A percentile compares a stretch with the other conserved stretches of the same genome.
Evolutionary conservation across 1,139 yeast genomes (phyloP).

Genomic region (Suhomyces kunorum): DNA sequence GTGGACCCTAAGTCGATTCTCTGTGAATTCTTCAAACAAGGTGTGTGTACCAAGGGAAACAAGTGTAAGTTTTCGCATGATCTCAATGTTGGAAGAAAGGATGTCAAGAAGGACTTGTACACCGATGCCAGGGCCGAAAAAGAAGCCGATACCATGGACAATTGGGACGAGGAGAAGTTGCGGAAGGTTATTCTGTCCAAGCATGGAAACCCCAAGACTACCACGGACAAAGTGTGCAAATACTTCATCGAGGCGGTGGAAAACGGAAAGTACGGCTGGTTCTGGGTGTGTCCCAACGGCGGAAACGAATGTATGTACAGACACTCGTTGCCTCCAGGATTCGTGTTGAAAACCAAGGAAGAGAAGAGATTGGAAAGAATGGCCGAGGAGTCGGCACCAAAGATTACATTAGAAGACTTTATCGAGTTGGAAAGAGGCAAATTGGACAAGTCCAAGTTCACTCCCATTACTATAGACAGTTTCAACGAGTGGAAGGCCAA

Average conservation of each 20-base stretch:
- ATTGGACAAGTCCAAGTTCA: slow-evolving; percentile 72
- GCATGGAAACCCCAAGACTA: slow-evolving; percentile 91
- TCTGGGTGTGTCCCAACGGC: slow-evolving; percentile 96
- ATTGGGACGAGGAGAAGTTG: slow-evolving; percentile 96
- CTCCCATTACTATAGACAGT: slow-evolving; percentile 86
- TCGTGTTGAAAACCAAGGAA: slow-evolving; percentile 93
- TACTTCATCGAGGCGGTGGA: slow-evolving; percentile 95
- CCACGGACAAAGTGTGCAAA: slow-evolving; percentile 95
- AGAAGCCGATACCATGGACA: slow-evolving; percentile 88
- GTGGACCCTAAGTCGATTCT: slow-evolving; percentile 95
- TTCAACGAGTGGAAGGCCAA: slow-evolving; percentile 83
- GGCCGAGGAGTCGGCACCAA: slow-evolving; percentile 84
- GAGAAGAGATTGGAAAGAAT: slow-evolving; percentile 86
- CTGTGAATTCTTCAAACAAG: slow-evolving; percentile 89
- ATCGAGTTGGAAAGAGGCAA: slow-evolving; percentile 90
- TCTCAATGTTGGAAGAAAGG: slow-evolving; percentile 80
- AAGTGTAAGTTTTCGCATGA: slow-evolving; percentile 97
- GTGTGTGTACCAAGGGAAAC: slow-evolving; percentile 83
- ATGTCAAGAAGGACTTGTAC: slow-evolving; percentile 87
- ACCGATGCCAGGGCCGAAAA: slow-evolving; percentile 77
- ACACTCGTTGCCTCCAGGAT: slow-evolving; percentile 97
- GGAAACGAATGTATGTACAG: slow-evolving; percentile 91
- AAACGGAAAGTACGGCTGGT: slow-evolving; percentile 98
- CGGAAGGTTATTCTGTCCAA: slow-evolving; percentile 83
- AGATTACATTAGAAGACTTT: slow-evolving; percentile 92